Evolutionary conservation across 1,139 yeast genomes (phyloP), one percentile per base, ranked within the genome.

Genomic region (Yamadazyma epiphylla): DNA sequence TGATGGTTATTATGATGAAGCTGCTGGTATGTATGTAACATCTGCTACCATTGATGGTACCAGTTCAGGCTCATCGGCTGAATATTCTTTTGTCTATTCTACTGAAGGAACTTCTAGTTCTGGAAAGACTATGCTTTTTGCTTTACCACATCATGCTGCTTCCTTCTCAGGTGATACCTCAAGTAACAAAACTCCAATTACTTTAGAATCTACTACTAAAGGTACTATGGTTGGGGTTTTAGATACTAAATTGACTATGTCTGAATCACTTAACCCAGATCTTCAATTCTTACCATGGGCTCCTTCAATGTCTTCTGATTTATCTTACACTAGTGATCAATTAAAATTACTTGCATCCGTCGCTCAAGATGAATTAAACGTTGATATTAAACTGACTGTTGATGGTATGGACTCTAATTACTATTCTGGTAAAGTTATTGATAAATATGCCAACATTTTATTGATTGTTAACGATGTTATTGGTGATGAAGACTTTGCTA

Each of bases 391-490:
- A 5, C 51, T 58, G 15, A 68, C 80, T 29, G 70, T 80, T 28
- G 51, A 64, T 24, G 53, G 61, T 6, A 58, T 67, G 48, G 68
- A 76, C 31, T 68, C 75, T 10, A 80, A 73, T 41, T 85, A 84
- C 52, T 72, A 62, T 42, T 64, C 83, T 5, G 94, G 91, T 27
- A 84, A 84, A 55, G 68, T 74, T n/a, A 48, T 80, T 27, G 91
- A 82, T 55, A 83, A 82, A 57, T 83, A 75, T 49, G 88, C 91
- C 6, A 78, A 80, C 52, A 71, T 83, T 31, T 62, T 82, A 30
- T 69, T 80, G 37, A 83, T 80, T 7, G 74, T 79, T 25, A 61
- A 72, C 39, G 84, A 78, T 28, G 69, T 83, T 32, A 57, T 83
- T 32, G 55, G 70, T 29, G 81, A 81, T 45, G 66, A 69, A 4